phyloP scores from a whole-genome alignment of 257 asterid species.

The Capsicum pubescens region DNA sequence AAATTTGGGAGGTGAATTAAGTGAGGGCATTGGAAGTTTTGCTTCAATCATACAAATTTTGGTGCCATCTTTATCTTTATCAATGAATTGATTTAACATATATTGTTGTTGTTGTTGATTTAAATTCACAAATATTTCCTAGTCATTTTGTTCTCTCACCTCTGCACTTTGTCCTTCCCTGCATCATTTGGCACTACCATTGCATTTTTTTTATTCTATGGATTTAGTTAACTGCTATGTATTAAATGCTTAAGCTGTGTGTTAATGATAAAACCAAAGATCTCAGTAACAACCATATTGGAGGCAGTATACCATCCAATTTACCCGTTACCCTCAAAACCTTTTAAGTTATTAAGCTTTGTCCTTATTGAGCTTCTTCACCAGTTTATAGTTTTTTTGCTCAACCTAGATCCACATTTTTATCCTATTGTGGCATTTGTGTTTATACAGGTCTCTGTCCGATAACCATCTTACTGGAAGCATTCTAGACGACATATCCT shows the following conservation, averaged over 20 bases:
- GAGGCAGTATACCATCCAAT: slow-evolving; percentile 73
- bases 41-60: too few relatives aligned
- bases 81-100: slow-evolving; percentile 25
- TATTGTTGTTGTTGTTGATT: too few relatives aligned
- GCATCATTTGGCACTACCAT: neutral
- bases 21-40: too few relatives aligned
- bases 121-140: neutral
- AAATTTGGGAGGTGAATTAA: too few relatives aligned
- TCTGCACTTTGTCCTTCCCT: neutral
- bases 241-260: neutral
- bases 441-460: slow-evolving; percentile 56
- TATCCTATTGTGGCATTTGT: neutral
- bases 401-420: neutral
- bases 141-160: neutral
- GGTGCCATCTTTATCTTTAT: too few relatives aligned
- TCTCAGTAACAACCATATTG: slow-evolving; percentile 64
- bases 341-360: slow-evolving; percentile 55
- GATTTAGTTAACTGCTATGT: neutral
- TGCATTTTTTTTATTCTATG: neutral
- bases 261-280: slow-evolving; percentile 16
- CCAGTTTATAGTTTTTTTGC: slow-evolving; percentile 30
- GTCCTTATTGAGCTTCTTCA: slow-evolving; percentile 19
- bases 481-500: slow-evolving; percentile 62
- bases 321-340: slow-evolving; percentile 69
- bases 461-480: slow-evolving; percentile 71